Evolutionary conservation across 306 rosid species (phyloP).

Genomic region (Corylus heterophylla): DNA sequence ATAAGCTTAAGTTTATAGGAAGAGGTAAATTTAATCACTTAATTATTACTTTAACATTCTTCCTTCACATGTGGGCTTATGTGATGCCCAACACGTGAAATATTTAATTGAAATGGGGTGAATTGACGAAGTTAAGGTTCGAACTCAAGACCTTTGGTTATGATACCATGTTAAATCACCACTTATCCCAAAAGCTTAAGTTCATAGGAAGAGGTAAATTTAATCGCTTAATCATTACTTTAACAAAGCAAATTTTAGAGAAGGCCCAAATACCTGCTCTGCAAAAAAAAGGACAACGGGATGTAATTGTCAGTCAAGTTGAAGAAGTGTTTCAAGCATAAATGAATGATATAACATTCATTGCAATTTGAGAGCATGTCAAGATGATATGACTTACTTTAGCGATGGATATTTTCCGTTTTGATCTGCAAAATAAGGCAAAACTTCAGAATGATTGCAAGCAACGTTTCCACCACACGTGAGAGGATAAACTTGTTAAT

Average conservation of each 20-base stretch:
- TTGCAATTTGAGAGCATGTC: slow-evolving; percentile 5
- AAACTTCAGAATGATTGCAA: slow-evolving; percentile 20
- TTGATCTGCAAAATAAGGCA: slow-evolving; percentile 54
- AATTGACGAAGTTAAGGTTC: too few species aligned
- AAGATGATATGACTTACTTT: slow-evolving; percentile 12
- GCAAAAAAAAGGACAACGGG: slow-evolving; percentile 40
- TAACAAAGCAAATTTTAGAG: slow-evolving; percentile 14
- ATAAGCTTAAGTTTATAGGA: too few species aligned
- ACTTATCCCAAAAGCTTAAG: too few species aligned
- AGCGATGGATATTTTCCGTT: slow-evolving; percentile 57
- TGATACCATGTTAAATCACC: too few species aligned
- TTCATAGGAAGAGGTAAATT: too few species aligned
- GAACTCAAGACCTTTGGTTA: too few species aligned
- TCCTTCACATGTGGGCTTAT: too few species aligned
- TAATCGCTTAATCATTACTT: too few species aligned
- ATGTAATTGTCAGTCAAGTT: slow-evolving; percentile 24
- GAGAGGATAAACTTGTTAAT: neutral
- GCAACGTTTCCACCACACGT: neutral
- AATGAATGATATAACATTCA: neutral
- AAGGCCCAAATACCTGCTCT: slow-evolving; percentile 61
- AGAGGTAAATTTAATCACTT: too few species aligned
- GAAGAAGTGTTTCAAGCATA: slow-evolving; percentile 6
- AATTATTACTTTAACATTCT: too few species aligned
- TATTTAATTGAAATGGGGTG: too few species aligned
- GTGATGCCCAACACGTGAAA: too few species aligned